A percentile compares a stretch with the other conserved stretches of the same genome.
phyloP scores from a whole-genome alignment of 1,284 basidiomycete genomes.

The Filobasidium uniguttulatum region DNA sequence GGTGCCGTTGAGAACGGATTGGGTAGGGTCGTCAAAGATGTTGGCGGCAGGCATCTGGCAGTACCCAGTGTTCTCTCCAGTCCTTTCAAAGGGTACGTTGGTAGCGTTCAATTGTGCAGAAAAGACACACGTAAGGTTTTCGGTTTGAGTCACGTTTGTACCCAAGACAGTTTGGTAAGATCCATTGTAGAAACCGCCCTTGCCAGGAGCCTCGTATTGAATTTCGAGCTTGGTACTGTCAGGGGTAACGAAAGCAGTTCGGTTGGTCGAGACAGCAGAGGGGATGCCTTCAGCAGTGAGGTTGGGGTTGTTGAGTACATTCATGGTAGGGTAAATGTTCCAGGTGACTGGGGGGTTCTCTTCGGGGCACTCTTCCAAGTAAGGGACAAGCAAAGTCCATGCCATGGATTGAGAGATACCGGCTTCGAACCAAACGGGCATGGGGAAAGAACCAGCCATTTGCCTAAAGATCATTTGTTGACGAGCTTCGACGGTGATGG shows the following conservation, averaged over 20 bases:
- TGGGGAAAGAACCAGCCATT: conserved; percentile 50
- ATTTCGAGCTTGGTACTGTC: conserved; percentile 42
- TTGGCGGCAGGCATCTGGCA: conserved; percentile 43
- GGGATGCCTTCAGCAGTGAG: conserved; percentile 20
- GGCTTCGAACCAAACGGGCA: conserved; percentile 42
- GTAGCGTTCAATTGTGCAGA: conserved; percentile 52
- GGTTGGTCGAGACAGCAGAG: conserved; percentile 44
- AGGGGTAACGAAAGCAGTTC: conserved; percentile 40
- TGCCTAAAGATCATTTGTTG: conserved; percentile 58
- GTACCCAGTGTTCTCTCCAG: conserved; percentile 36
- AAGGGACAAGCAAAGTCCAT: conserved; percentile 48
- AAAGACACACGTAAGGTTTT: conserved; percentile 37
- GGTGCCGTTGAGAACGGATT: conserved; percentile 39
- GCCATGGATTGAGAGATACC: conserved; percentile 48
- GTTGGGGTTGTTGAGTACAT: conserved; percentile 32
- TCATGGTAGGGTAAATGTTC: conserved; percentile 45
- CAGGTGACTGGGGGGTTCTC: conserved; percentile 47
- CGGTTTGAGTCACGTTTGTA: conserved; percentile 18
- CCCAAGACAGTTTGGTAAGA: conserved; percentile 42
- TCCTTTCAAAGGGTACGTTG: conserved; percentile 43
- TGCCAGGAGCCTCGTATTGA: conserved; percentile 47
- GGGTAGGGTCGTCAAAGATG: conserved; percentile 35
- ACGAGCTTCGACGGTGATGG: conserved; percentile 51
- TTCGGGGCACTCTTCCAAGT: conserved; percentile 46
- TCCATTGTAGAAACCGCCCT: conserved; percentile 44